Percentiles rank a stretch among this genome's conserved stretches.
These are phyloP conservation scores for Neonothopanus nambi DNA, from an alignment of 1,284 basidiomycete genomes.

Conservation along the genomic window DNA sequence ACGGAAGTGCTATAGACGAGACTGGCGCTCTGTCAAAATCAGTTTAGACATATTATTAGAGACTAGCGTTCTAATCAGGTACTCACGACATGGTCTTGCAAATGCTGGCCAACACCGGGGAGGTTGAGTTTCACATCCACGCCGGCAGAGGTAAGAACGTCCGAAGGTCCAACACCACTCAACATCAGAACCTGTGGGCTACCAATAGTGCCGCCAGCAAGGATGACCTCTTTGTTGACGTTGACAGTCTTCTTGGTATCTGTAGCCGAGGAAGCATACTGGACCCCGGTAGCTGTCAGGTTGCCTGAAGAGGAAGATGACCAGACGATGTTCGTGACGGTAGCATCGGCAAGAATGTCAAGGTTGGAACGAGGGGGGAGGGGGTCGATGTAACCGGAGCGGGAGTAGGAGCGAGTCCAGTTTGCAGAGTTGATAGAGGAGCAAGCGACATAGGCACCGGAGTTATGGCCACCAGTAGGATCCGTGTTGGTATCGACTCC, in stretches of 20 bases:
- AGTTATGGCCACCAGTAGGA: constrained; percentile 48
- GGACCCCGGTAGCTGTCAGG: constrained; percentile 55
- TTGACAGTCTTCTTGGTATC: constrained; percentile 27
- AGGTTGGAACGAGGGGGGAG: constrained; percentile 61
- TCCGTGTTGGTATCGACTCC: constrained; percentile 45
- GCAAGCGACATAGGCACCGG: constrained; percentile 59
- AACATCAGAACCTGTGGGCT: constrained; percentile 68
- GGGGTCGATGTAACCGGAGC: constrained; percentile 70
- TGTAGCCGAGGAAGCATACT: constrained; percentile 42
- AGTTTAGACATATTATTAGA: constrained; percentile 14
- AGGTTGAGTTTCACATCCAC: constrained; percentile 51
- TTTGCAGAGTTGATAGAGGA: constrained; percentile 65
- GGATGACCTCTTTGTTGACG: constrained; percentile 60
- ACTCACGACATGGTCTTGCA: constrained; percentile 68
- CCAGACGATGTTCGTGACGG: constrained; percentile 65
- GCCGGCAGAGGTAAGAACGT: constrained; percentile 52
- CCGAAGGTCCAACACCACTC: constrained; percentile 70
- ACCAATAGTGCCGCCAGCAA: constrained; percentile 65
- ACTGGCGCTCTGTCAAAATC: constrained; percentile 40
- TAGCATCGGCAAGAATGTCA: constrained; percentile 54
- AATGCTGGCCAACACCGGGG: constrained; percentile 75
- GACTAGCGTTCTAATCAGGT: background rate
- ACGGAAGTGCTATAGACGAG: constrained; percentile 48
- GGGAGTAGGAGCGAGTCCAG: constrained; percentile 69
- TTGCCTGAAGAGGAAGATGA: constrained; percentile 39